Conservation (phyloP, 441 rosid genomes). For the Populus trichocarpa region DNA sequence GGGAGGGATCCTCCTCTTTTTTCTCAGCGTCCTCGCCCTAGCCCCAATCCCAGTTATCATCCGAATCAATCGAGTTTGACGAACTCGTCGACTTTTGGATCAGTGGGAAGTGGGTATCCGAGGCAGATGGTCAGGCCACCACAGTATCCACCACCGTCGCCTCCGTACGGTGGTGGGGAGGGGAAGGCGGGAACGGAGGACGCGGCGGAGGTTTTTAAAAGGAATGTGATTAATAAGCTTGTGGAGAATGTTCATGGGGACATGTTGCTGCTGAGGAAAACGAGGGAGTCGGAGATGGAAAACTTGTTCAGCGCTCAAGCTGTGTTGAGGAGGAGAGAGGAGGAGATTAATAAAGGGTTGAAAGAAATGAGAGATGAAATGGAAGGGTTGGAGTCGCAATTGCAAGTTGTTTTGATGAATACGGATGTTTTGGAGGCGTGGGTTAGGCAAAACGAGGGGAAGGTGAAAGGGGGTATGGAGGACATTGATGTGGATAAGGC, state of each 20-base stretch:
- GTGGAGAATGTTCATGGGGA: conserved; percentile 77
- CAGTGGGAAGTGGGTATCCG: conserved; percentile 26
- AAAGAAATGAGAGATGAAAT: conserved; percentile 78
- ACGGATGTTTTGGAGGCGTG: conserved; percentile 63
- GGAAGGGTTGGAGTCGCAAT: conserved; percentile 78
- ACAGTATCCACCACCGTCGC: conserved; percentile 71
- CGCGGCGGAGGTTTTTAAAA: conserved; percentile 61
- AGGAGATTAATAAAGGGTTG: conserved; percentile 56
- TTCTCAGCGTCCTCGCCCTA: conserved; percentile 60
- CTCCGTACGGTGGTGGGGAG: conserved; percentile 45
- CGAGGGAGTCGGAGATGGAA: conserved; percentile 80
- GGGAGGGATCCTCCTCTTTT: conserved; percentile 86
- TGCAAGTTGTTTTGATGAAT: conserved; percentile 87
- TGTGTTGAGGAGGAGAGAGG: conserved; percentile 63
- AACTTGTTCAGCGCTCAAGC: conserved; percentile 65
- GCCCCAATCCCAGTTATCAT: conserved; percentile 21
- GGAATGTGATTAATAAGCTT: conserved; percentile 67
- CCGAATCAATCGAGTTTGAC: conserved; percentile 19
- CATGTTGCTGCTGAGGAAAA: conserved; percentile 56
- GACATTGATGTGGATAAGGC: conserved; percentile 56
- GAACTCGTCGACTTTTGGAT: conserved; percentile 36
- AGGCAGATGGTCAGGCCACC: conserved; percentile 36
- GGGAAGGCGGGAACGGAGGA: conserved; percentile 53
- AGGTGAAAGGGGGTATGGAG: conserved; percentile 41
- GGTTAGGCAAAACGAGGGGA: conserved; percentile 70